phyloP scores from a whole-genome alignment of 805 yeast genomes.

The Cyberlindnera nakhonratchasimensis region DNA sequence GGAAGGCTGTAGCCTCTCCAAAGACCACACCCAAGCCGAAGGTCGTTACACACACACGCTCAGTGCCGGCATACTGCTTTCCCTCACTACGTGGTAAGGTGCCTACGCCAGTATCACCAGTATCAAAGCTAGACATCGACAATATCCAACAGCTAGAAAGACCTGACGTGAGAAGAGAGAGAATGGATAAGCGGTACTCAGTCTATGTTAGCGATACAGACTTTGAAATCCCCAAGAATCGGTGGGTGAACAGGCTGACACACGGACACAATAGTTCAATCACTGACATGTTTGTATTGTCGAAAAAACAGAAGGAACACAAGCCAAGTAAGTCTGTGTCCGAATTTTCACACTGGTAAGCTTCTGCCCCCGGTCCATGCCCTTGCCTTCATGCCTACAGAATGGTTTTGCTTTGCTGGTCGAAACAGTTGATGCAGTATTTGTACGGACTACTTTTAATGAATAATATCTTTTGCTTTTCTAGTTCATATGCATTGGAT shows the following conservation, averaged over 20 bases:
- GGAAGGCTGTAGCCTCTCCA: constrained; percentile 12
- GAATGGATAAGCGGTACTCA: constrained; percentile 7
- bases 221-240: constrained; percentile 13
- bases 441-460: too few species aligned
- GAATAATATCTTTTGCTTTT: too few species aligned
- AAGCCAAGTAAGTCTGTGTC: constrained; percentile 9
- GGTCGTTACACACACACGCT: constrained; percentile 1
- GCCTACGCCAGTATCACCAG: constrained; percentile 9
- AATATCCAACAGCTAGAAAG: constrained; percentile 8
- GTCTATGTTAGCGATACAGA: constrained; percentile 16
- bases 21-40: constrained; percentile 5
- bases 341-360: not conserved
- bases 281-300: constrained; percentile 9
- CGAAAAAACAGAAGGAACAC: constrained; percentile 7
- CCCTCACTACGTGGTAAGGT: constrained; percentile 17
- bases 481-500: too few species aligned
- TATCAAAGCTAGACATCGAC: constrained; percentile 5
- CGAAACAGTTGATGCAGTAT: too few species aligned
- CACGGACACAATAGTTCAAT: constrained; percentile 10
- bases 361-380: too few species aligned
- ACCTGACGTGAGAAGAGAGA: constrained; percentile 10
- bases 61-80: constrained; percentile 18
- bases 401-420: too few species aligned
- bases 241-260: constrained; percentile 12
- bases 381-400: too few species aligned